Evolutionary conservation across 2,329 filamentous ascomycete genomes (phyloP).

Genomic region (Botrytis cinerea): DNA sequence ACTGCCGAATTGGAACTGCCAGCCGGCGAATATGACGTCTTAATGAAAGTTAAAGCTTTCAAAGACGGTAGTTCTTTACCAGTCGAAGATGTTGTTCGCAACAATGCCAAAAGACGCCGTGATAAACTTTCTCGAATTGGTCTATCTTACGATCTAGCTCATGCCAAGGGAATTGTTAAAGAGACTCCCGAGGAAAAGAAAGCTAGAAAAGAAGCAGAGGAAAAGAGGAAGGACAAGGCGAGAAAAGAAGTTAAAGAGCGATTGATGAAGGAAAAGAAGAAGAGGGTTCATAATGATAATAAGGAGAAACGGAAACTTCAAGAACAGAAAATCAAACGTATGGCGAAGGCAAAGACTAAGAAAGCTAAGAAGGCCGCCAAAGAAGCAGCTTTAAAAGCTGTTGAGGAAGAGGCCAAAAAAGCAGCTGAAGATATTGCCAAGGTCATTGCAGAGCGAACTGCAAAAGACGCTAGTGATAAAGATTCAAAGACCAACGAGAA

Average conservation of each 20-base stretch:
- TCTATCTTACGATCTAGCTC: constrained; percentile 60
- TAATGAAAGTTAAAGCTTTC: constrained; percentile 55
- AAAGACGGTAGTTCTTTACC: constrained; percentile 47
- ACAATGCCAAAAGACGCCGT: constrained; percentile 42
- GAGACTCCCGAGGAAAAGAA: constrained; percentile 48
- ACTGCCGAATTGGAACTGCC: constrained; percentile 60
- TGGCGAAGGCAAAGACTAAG: constrained; percentile 28
- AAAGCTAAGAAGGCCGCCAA: constrained; percentile 26
- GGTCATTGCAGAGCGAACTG: not conserved
- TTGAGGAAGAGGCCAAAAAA: constrained; percentile 23
- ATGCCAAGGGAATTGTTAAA: constrained; percentile 56
- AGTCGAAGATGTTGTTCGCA: constrained; percentile 49
- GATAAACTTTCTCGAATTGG: constrained; percentile 63
- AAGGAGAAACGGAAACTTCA: constrained; percentile 27
- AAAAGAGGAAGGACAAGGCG: constrained; percentile 45
- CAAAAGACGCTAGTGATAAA: constrained; percentile 6
- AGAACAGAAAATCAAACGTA: constrained; percentile 24
- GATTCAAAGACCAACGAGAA: constrained; percentile 18
- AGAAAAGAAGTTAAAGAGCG: constrained; percentile 46
- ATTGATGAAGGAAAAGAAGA: constrained; percentile 37
- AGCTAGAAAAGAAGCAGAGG: constrained; percentile 49
- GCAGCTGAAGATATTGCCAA: constrained; percentile 1
- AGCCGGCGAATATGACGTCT: constrained; percentile 57
- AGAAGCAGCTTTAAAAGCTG: constrained; percentile 26
- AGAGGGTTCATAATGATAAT: constrained; percentile 28